Base-by-base conservation (phyloP, 1,284 basidiomycete species). In the Puccinia coronata region DNA sequence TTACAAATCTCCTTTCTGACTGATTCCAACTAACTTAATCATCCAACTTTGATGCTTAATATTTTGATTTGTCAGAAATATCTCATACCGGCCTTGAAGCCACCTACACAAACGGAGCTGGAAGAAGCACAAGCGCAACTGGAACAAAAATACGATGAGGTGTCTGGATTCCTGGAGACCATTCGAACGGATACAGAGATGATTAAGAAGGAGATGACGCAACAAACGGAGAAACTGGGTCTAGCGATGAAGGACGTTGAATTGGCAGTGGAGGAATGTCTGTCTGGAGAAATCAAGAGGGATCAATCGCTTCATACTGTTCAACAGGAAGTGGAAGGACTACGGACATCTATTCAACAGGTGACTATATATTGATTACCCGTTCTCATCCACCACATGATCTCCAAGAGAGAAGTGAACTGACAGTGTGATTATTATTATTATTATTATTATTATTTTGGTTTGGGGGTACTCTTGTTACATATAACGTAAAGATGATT, bases 31-130 rank as follows among this genome's bases (percentile, higher is more conserved):
- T n/a, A 14, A 49, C 28, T 31, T 39, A 31, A 63, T 20, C 18
- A 6, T 6, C 31, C 1, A 16, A 63, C 61, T 41, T 59, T n/a
- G 9, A 36, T 36, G 6, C 36, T 34, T 36, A 36, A 2, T 61
- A 18, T 36, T n/a, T 43, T 43, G 43, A 43, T 16, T 43, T 43
- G 43, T 16, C 43, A 70, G 63, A 79, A 79, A 70, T 79, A 36
- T 43, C 49, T 79, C 18, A 1, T 70, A 41, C 76, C 76, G 36
- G 63, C 76, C 47, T 55, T 79, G 47, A 70, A 59, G 57, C 76
- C 76, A 16, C 76, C 76, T 14, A 70, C 63, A 57, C 76, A 79
- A 71, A 70, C 76, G n/a, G 49, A 79, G 67, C 76, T 79, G 12
- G 65, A 79, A 65, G 65, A 79, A 59, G 76, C 76, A 16, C 63